These are phyloP conservation scores for Funneliformis geosporum DNA, from an alignment of 192 early-diverging fungal species.

Conservation along the genomic window DNA sequence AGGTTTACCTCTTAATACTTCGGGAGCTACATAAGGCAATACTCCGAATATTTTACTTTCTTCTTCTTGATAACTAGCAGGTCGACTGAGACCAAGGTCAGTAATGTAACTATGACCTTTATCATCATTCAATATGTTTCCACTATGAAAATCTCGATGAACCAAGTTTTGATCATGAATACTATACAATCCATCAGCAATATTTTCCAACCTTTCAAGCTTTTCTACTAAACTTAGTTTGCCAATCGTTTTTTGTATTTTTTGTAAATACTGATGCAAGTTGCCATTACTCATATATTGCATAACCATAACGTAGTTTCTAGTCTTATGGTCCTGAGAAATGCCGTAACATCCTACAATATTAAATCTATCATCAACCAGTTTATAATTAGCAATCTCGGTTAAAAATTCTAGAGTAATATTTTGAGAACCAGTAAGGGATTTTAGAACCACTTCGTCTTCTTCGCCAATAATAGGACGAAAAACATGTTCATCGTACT, in stretches of 20 bases:
- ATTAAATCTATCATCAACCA: not conserved
- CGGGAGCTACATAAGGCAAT: too few relatives aligned
- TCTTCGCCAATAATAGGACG: too few relatives aligned
- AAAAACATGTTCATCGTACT: too few relatives aligned
- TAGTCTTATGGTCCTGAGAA: not conserved
- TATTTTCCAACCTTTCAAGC: not conserved
- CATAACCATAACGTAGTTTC: not conserved
- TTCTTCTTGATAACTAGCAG: not conserved
- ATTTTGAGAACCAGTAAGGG: not conserved
- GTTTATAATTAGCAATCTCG: conserved; percentile 2
- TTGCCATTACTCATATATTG: not conserved
- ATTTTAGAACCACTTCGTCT: not conserved
- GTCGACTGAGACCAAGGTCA: not conserved
- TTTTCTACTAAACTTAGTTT: not conserved
- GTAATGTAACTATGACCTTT: not conserved
- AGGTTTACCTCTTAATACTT: too few relatives aligned
- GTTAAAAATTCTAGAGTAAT: not conserved
- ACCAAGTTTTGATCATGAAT: not conserved
- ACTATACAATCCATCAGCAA: not conserved
- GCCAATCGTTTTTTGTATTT: not conserved
- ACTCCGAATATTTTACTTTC: too few relatives aligned
- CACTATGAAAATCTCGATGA: conserved; percentile 5
- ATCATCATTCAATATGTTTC: not conserved
- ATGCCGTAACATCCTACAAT: not conserved
- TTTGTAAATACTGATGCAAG: not conserved